A percentile compares a stretch with the other conserved stretches of the same genome.
Evolutionary conservation across 2,329 filamentous ascomycete genomes (phyloP).

Genomic region (Cladosporium colombiae): DNA sequence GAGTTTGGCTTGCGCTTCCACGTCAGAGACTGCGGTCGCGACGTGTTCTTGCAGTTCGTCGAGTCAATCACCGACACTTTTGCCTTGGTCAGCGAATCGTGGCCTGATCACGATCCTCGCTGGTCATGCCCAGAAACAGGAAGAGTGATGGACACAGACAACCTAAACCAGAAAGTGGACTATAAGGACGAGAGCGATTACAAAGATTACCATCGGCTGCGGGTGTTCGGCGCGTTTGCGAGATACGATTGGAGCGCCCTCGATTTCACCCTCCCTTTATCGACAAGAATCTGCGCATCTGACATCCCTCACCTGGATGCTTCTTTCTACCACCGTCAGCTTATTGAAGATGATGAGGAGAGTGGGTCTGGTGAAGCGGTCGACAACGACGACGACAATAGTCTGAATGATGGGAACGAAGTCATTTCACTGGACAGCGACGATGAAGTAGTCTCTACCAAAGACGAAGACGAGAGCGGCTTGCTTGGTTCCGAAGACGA

Average conservation of each 20-base stretch:
- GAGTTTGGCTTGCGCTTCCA: background rate
- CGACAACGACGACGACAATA: background rate
- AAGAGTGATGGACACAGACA: background rate
- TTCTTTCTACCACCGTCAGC: background rate
- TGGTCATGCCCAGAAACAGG: background rate
- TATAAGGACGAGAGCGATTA: background rate
- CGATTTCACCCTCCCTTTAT: background rate
- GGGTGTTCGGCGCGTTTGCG: background rate
- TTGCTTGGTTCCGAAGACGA: background rate
- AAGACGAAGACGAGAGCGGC: background rate
- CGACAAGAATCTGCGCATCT: background rate
- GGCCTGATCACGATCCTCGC: background rate
- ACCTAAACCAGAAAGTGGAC: background rate
- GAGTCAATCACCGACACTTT: background rate
- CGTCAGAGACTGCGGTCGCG: background rate
- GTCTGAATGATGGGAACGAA: background rate
- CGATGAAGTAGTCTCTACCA: background rate
- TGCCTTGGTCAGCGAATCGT: background rate
- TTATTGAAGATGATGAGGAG: background rate
- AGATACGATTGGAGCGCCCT: background rate
- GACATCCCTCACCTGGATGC: background rate
- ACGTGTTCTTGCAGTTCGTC: background rate
- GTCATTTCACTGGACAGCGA: background rate
- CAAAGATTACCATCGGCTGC: background rate
- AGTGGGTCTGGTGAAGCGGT: background rate